phyloP scores from a whole-genome alignment of 129 eudicot genomes.

The Mikania micrantha region DNA sequence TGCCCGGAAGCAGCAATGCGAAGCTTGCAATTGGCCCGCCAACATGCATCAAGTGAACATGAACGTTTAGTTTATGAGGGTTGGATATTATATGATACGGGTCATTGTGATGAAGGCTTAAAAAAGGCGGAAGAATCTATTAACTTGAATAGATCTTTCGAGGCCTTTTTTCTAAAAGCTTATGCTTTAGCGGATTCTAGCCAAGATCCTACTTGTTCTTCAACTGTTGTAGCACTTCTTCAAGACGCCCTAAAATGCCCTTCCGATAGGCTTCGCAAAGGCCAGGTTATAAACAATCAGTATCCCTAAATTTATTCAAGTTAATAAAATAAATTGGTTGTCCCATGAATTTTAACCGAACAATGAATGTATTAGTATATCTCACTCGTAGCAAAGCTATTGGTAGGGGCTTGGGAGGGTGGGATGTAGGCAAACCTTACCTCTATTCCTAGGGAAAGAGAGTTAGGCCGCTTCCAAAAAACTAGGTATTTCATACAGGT shows the following conservation, averaged over 20 bases:
- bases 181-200: constrained; percentile 98
- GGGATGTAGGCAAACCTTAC: too few relatives aligned
- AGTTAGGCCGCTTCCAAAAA: too few relatives aligned
- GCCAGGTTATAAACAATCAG: constrained; percentile 59
- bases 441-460: too few relatives aligned
- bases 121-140: constrained; percentile 93
- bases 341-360: neutral
- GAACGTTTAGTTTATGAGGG: constrained; percentile 94
- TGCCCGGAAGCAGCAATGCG: constrained; percentile 99
- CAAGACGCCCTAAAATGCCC: constrained; percentile 95
- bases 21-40: constrained; percentile 89
- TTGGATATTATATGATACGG: constrained; percentile 95
- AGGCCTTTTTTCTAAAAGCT: constrained; percentile 94
- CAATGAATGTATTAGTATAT: too few relatives aligned
- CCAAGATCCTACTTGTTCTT: constrained; percentile 90
- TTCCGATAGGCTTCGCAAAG: constrained; percentile 98
- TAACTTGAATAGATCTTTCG: constrained; percentile 76
- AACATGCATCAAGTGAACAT: constrained; percentile 82
- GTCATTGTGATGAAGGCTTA: constrained; percentile 90
- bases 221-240: constrained; percentile 76
- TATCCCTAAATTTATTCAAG: neutral
- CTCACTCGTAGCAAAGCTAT: too few relatives aligned
- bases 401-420: too few relatives aligned
- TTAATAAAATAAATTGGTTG: neutral
- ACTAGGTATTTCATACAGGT: too few relatives aligned